Evolutionary conservation across 352 stramenopile species (phyloP), one percentile per base, ranked within the genome.

Genomic region (Phytopythium sindhum): DNA sequence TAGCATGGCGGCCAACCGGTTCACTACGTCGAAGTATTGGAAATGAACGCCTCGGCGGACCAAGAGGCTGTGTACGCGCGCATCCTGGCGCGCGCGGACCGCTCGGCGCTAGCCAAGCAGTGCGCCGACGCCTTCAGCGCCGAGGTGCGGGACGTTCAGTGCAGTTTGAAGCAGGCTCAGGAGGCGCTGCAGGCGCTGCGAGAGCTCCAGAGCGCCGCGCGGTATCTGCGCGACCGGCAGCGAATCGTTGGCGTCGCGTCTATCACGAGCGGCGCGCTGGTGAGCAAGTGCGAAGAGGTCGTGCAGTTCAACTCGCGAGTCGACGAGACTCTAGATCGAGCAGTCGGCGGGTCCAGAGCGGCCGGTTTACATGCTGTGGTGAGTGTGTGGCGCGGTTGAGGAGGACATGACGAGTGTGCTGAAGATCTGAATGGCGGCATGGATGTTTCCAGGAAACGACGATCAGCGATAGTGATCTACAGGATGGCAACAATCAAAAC

Each of bases 31-130:
- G 8, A 35, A 8, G 3, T 39, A 39, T 39, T 10, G 33, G 33
- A 39, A 37, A 39, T 39, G 33, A 10, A 10, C 33, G 14, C 3
- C 28, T 33, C 48, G 24, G 21, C 48, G 48, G 47, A 19, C 9
- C 51, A 70, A 21, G 67, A 78, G n/a, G 63, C 59, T 39, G 63
- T 70, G 35, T 82, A 72, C 47, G 73, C 65, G 51, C 69, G 71
- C 51, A 77, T 84, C 33, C 50, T 84, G 58, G 24, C 57, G 48
- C 66, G 61, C 31, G 64, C 75, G 39, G 48, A 73, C 58, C 61
- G 29, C 0, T 53, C 65, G 15, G 66, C 78, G 50, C 61, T 77
- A 45, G 58, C 24, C 6, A 60, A 62, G 15, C 56, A 75, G 57
- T 68, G 74, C 45, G 24, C 57, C 0, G 24, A 35, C 5, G 65